A percentile compares a stretch with the other conserved stretches of the same genome.
Evolutionary conservation across 352 stramenopile species (phyloP).

Genomic region (Aphanomyces invadans): DNA sequence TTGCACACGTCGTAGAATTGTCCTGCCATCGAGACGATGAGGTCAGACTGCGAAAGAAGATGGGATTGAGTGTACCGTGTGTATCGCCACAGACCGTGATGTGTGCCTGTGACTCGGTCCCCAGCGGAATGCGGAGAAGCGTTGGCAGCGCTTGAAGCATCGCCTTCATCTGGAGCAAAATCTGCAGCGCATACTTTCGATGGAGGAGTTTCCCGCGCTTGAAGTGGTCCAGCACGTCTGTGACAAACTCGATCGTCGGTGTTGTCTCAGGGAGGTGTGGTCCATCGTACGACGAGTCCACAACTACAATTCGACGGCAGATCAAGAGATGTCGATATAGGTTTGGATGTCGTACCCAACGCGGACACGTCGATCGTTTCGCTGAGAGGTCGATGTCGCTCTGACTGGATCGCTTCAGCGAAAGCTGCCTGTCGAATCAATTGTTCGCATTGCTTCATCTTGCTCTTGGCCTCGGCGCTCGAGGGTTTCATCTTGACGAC

Average conservation of each 20-base stretch:
- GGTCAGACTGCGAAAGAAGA: neutral
- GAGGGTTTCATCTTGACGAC: constrained; percentile 94
- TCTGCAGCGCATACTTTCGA: constrained; percentile 95
- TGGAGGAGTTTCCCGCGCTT: constrained; percentile 96
- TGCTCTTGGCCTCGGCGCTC: constrained; percentile 87
- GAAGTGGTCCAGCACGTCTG: constrained; percentile 93
- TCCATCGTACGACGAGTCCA: constrained; percentile 75
- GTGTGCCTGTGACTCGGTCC: constrained; percentile 40
- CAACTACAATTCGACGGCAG: constrained; percentile 32
- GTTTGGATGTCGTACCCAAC: constrained; percentile 33
- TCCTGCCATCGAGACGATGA: constrained; percentile 30
- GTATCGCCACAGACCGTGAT: constrained; percentile 98
- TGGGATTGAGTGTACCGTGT: constrained; percentile 53
- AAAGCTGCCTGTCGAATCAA: constrained; percentile 95
- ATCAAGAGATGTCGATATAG: neutral
- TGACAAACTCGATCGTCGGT: constrained; percentile 80
- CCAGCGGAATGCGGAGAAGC: constrained; percentile 81
- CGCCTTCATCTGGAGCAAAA: constrained; percentile 90
- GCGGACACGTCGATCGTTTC: constrained; percentile 88
- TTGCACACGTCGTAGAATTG: constrained; percentile 99
- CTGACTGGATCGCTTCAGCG: constrained; percentile 92
- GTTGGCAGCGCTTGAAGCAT: constrained; percentile 86
- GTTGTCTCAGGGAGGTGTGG: constrained; percentile 47
- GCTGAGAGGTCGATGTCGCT: constrained; percentile 88
- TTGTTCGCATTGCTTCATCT: constrained; percentile 96